A percentile compares a stretch with the other conserved stretches of the same genome.
phyloP scores from a whole-genome alignment of 306 rosid species.

The Dalbergia oliveri region DNA sequence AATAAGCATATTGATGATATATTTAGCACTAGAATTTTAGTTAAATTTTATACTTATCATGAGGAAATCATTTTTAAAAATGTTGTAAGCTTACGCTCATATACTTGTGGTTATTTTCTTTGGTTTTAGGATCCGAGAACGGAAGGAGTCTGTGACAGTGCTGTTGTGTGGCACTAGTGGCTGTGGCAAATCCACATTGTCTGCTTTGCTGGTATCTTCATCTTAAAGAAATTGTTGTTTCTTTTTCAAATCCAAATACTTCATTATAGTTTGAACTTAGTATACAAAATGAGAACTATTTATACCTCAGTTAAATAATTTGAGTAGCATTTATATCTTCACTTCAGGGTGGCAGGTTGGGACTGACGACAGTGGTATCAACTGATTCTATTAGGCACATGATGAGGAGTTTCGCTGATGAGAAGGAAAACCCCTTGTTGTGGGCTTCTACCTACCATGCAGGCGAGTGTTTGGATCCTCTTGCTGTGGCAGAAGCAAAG shows the following conservation, averaged over 20 bases:
- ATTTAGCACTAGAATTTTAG: neutral
- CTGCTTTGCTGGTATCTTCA: conserved; percentile 88
- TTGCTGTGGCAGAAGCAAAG: conserved; percentile 90
- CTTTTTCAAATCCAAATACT: conserved; percentile 41
- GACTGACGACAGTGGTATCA: conserved; percentile 92
- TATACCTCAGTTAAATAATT: conserved; percentile 39
- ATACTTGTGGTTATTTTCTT: conserved; percentile 22
- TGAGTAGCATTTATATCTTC: conserved; percentile 37
- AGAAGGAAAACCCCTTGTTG: conserved; percentile 88
- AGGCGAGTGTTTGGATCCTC: conserved; percentile 94
- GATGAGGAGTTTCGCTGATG: conserved; percentile 97
- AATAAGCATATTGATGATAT: conserved; percentile 8
- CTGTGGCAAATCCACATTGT: conserved; percentile 97
- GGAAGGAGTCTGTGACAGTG: conserved; percentile 92
- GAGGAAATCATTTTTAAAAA: neutral
- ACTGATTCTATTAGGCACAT: conserved; percentile 97
- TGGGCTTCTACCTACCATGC: conserved; percentile 99
- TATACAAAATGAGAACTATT: conserved; percentile 24
- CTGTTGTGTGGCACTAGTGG: conserved; percentile 97
- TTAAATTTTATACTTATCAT: conserved; percentile 4
- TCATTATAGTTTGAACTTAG: conserved; percentile 42
- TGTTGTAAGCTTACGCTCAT: neutral
- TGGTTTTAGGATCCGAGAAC: conserved; percentile 77
- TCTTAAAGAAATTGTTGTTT: conserved; percentile 39
- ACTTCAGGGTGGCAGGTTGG: conserved; percentile 91